Base-by-base conservation (phyloP, 2,329 filamentous ascomycete genomes). In the Chaetomium sp. region DNA sequence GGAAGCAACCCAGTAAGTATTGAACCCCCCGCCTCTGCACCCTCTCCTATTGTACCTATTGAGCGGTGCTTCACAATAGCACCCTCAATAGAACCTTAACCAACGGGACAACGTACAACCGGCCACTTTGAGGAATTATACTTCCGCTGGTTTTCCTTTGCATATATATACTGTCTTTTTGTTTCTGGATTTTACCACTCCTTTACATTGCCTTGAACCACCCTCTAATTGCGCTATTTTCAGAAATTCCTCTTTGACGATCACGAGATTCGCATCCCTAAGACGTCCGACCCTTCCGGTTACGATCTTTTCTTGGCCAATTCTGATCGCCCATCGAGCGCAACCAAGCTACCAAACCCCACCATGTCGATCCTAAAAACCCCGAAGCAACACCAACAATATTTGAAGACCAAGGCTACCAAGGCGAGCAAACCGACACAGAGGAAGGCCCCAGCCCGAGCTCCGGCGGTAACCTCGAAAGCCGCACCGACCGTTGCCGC, bases 221-320 rank as follows among this genome's bases (percentile, higher is more conserved):
- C 5, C 11, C 36, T 47, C 54, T 58, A 34, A 56, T 53, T 36
- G 37, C 43, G 48, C 14, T 47, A 35, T 53, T 44, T 56, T 48
- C 61, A 84, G 81, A 77, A 74, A 19, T 73, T 86, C 46, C 71
- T 76, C 43, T 84, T 79, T 62, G 80, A 79, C 61, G 72, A 73
- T 19, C 59, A 59, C 38, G 60, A 65, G 57, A 59, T 61, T 61
- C 60, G 46, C 54, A 67, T 67, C 72, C 52, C 72, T 69, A 52
- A 72, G 14, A 55, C 72, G 12, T 60, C 72, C 50, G 74, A 78
- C 52, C 71, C 76, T 12, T 73, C 75, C 52, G 71, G 77, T 35
- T 78, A 79, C 69, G 81, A 85, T 54, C 70, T 86, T 33, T 85
- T 78, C 67, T 72, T 79, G 42, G 78, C 79, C 46, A 73, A 77